A percentile compares a stretch with the other conserved stretches of the same genome.
phyloP scores from a whole-genome alignment of 2,329 filamentous ascomycete species.

The Trichoderma harzianum region DNA sequence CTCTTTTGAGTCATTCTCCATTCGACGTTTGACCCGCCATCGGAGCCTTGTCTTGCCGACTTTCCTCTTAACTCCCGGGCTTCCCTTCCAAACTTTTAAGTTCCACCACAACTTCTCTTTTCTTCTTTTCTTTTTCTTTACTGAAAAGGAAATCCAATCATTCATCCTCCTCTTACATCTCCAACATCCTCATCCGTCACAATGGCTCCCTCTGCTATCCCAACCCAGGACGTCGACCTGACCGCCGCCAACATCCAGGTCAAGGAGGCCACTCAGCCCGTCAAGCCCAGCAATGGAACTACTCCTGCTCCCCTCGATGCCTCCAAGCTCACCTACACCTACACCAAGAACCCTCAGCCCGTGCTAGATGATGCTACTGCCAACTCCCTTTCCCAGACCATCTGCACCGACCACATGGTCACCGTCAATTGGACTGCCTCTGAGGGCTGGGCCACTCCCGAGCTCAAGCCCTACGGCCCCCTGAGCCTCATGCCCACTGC shows the following conservation, averaged over 20 bases:
- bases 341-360: conserved; percentile 47
- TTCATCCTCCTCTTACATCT: background rate
- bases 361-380: conserved; percentile 51
- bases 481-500: conserved; percentile 77
- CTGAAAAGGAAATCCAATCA: background rate
- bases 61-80: background rate
- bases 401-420: conserved; percentile 87
- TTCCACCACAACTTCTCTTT: background rate
- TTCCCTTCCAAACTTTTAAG: background rate
- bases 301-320: conserved; percentile 60
- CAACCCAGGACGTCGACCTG: conserved; percentile 48
- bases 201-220: conserved; percentile 50
- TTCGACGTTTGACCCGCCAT: conserved; percentile 9
- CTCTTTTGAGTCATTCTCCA: conserved; percentile 13
- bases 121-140: background rate
- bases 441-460: conserved; percentile 69
- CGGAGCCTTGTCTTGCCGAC: conserved; percentile 2
- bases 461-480: conserved; percentile 73
- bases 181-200: background rate
- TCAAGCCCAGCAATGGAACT: conserved; percentile 30
- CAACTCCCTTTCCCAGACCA: conserved; percentile 47
- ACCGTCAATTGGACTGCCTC: conserved; percentile 63
- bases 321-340: conserved; percentile 56
- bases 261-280: conserved; percentile 40
- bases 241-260: conserved; percentile 51